These are phyloP conservation scores for Massospora cicadina DNA, from an alignment of 371 early-diverging fungal species.

Conservation along the genomic window DNA sequence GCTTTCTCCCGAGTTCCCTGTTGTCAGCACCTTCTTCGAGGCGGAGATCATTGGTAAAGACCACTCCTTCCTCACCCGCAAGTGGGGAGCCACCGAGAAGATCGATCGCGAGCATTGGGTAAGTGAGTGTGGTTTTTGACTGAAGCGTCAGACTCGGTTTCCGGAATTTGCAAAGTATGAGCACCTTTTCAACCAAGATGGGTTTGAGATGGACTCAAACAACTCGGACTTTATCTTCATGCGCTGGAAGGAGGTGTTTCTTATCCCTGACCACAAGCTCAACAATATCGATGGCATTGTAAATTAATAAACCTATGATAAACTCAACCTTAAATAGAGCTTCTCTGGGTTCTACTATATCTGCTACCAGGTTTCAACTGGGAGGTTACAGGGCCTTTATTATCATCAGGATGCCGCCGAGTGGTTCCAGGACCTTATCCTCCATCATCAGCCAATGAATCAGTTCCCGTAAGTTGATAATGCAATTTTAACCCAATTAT, in stretches of 20 bases:
- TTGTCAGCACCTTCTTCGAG: slow-evolving; percentile 67
- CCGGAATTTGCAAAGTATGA: slow-evolving; percentile 40
- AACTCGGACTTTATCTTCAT: slow-evolving; percentile 59
- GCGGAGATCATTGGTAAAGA: slow-evolving; percentile 66
- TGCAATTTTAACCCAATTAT: not conserved
- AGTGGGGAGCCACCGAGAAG: slow-evolving; percentile 66
- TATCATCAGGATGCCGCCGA: slow-evolving; percentile 56
- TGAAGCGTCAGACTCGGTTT: slow-evolving; percentile 23
- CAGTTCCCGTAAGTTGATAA: not conserved
- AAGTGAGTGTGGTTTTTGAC: slow-evolving; percentile 13
- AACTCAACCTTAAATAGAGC: too few species aligned
- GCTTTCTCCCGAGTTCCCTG: slow-evolving; percentile 59
- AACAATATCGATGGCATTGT: slow-evolving; percentile 47
- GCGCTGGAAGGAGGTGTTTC: slow-evolving; percentile 94
- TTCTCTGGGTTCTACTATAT: slow-evolving; percentile 95
- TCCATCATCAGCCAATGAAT: not conserved
- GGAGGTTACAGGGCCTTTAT: slow-evolving; percentile 71
- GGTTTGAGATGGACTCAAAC: slow-evolving; percentile 43
- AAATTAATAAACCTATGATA: not conserved
- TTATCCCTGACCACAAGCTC: slow-evolving; percentile 86
- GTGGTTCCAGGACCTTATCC: slow-evolving; percentile 20
- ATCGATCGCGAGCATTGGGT: slow-evolving; percentile 72
- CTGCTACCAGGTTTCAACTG: slow-evolving; percentile 58
- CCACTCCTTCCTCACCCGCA: slow-evolving; percentile 58
- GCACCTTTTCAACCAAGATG: slow-evolving; percentile 45